These are phyloP conservation scores for Trichoderma gamsii DNA, from an alignment of 495 filamentous ascomycete genomes.

Conservation along the genomic window DNA sequence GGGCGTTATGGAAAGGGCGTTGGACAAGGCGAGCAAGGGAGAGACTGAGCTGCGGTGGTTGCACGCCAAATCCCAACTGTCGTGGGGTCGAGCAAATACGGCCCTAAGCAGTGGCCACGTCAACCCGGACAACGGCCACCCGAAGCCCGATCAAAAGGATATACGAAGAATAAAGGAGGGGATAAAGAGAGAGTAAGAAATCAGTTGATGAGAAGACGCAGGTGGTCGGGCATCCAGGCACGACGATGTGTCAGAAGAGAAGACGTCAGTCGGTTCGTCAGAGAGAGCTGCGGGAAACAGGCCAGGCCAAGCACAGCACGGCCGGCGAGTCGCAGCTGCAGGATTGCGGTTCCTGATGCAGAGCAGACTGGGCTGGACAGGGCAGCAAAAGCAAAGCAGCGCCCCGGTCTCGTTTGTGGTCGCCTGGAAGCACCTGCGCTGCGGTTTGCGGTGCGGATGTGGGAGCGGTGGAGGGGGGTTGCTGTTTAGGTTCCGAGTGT, in stretches of 20 bases:
- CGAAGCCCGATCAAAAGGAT: neutral
- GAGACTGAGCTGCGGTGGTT: neutral
- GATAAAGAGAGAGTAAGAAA: neutral
- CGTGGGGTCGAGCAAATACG: neutral
- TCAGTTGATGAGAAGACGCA: neutral
- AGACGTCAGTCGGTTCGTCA: neutral
- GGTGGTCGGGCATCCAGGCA: neutral
- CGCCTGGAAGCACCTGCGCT: neutral
- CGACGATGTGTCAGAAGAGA: neutral
- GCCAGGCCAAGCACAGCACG: neutral
- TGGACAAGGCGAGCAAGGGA: neutral
- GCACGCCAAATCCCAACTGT: neutral
- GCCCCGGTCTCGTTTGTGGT: neutral
- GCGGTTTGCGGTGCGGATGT: slow-evolving; percentile 5
- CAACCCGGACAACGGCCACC: neutral
- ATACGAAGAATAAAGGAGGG: neutral
- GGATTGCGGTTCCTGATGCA: neutral
- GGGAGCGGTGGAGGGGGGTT: slow-evolving; percentile 11
- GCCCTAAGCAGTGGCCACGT: neutral
- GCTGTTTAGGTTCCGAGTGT: slow-evolving; percentile 3
- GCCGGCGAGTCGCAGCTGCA: neutral
- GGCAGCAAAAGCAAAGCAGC: neutral
- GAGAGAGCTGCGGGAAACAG: too few relatives aligned
- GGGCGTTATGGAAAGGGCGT: neutral
- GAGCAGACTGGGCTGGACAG: neutral